Base-by-base conservation (phyloP, 1,139 yeast genomes). In the Saccharomyces hybrid region DNA sequence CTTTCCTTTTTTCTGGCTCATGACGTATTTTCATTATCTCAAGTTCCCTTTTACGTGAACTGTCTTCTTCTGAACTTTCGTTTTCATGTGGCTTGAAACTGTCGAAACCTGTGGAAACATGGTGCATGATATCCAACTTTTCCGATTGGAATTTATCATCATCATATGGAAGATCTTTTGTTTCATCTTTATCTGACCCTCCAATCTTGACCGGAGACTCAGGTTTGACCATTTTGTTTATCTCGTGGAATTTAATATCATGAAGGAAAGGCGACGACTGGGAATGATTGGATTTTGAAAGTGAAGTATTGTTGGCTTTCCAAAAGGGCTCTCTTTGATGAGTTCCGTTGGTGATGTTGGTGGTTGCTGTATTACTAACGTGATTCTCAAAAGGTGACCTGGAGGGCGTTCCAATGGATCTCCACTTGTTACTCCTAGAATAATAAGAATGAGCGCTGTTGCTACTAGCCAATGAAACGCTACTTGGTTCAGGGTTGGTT, bases 391-490 rank as follows among this genome's bases (percentile, higher is more conserved):
- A 38, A 2, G 25, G 25, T 16, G 51, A 5, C 42, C 53, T 57
- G 13, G 52, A 23, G 8, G 55, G n/a, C 2, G 53, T 51, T 9
- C 53, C 53, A 48, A 47, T 47, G 4, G 61, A 55, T 47, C 63
- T 57, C 65, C 65, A 62, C 51, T 59, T 63, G 52, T 60, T 63
- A 9, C 56, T 51, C 53, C 65, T 54, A 23, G 57, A 56, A 31
- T 58, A 57, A 51, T 55, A 61, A 4, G 58, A 52, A 8, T 51
- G 38, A 3, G 58, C 46, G 16, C 56, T 58, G 38, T 51, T 58
- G 5, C 55, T 47, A 50, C 46, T 55, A 25, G 14, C 26, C 23
- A 9, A 51, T 38, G 41, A 38, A 38, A 9, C 44, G 11, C 5
- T 20, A 38, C n/a, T 11, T 11, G 14, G 6, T 16, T 38, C 44